phyloP scores from a whole-genome alignment of 352 stramenopile species.

The Globisporangium paddicum region DNA sequence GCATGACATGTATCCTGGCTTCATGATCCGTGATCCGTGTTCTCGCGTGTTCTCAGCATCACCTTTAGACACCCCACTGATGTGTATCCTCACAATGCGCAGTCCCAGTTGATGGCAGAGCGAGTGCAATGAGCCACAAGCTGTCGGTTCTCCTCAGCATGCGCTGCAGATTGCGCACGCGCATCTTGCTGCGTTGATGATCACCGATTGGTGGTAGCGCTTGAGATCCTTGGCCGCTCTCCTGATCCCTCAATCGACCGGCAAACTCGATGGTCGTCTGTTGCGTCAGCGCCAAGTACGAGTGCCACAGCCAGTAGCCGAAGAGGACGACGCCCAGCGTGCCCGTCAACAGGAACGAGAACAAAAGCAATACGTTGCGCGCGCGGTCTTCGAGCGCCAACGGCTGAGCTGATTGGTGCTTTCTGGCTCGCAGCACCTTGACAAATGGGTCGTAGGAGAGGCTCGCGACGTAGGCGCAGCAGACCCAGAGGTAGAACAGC shows the following conservation, averaged over 20 bases:
- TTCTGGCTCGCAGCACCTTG: conserved; percentile 2
- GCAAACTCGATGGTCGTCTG: conserved; percentile 40
- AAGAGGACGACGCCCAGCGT: conserved; percentile 27
- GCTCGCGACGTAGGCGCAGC: conserved; percentile 34
- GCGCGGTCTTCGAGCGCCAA: conserved; percentile 14
- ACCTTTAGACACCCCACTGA: neutral
- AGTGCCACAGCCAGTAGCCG: conserved; percentile 36
- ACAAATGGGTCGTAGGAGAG: conserved; percentile 31
- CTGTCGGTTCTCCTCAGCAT: conserved; percentile 24
- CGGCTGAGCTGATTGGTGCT: conserved; percentile 9
- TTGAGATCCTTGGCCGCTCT: conserved; percentile 7
- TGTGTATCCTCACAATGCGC: neutral
- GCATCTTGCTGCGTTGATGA: neutral
- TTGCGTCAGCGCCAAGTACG: conserved; percentile 38
- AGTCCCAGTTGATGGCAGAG: conserved; percentile 10
- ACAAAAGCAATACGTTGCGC: conserved; percentile 24
- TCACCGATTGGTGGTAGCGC: neutral
- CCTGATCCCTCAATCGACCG: neutral
- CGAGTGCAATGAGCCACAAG: conserved; percentile 24
- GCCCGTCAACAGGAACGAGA: conserved; percentile 34
- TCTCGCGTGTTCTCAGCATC: neutral
- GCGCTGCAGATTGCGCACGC: conserved; percentile 10
- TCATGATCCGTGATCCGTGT: neutral
- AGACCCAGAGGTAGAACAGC: conserved; percentile 41
- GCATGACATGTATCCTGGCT: neutral